These are phyloP conservation scores for Colletotrichum somersetense DNA, from an alignment of 2,329 filamentous ascomycete species.

Conservation along the genomic window DNA sequence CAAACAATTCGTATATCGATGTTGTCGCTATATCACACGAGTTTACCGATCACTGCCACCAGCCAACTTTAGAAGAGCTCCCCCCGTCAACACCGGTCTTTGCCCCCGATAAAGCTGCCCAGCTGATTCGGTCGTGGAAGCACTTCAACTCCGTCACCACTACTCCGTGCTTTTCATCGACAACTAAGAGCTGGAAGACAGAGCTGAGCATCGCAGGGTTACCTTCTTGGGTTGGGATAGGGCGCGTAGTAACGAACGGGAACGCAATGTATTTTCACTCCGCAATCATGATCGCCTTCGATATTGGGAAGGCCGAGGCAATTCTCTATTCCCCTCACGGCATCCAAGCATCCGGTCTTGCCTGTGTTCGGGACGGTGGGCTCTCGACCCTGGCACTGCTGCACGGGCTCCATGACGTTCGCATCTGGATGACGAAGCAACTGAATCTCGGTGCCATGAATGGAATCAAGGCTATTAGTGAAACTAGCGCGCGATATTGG, in stretches of 20 bases:
- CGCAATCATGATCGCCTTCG: slow-evolving; percentile 70
- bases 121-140: slow-evolving; percentile 67
- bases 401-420: slow-evolving; percentile 74
- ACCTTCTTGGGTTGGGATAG: slow-evolving; percentile 72
- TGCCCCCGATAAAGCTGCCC: slow-evolving; percentile 69
- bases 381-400: slow-evolving; percentile 69
- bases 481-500: slow-evolving; percentile 71
- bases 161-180: slow-evolving; percentile 58
- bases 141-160: slow-evolving; percentile 70
- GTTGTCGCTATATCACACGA: slow-evolving; percentile 72
- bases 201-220: slow-evolving; percentile 50
- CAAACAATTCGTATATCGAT: slow-evolving; percentile 62
- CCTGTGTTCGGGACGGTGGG: slow-evolving; percentile 56
- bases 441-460: slow-evolving; percentile 75
- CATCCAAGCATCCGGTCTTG: slow-evolving; percentile 53
- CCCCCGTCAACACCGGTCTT: slow-evolving; percentile 67
- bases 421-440: slow-evolving; percentile 63
- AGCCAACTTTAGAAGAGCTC: slow-evolving; percentile 69
- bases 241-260: slow-evolving; percentile 64
- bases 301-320: slow-evolving; percentile 45
- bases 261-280: slow-evolving; percentile 73
- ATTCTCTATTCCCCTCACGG: slow-evolving; percentile 41
- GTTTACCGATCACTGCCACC: slow-evolving; percentile 77
- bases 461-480: slow-evolving; percentile 66
- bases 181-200: slow-evolving; percentile 44